These are phyloP conservation scores for Corniculantispora saksenae DNA, from an alignment of 2,329 filamentous ascomycete genomes.

Conservation along the genomic window DNA sequence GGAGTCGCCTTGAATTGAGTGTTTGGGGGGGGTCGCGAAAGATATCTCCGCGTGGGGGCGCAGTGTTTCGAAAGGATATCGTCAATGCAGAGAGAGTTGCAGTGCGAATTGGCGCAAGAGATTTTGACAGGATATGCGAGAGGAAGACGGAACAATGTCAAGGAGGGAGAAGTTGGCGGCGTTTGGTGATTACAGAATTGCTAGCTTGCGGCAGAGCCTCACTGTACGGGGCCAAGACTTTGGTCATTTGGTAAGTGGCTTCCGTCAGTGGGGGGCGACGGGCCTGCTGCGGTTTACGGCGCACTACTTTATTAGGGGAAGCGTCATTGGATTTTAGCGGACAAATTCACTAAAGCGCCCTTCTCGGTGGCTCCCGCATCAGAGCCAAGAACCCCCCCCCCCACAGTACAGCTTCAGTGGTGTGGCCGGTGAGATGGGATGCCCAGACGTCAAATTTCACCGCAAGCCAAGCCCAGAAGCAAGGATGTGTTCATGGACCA, in stretches of 20 bases:
- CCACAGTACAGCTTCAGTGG: not conserved
- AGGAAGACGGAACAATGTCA: not conserved
- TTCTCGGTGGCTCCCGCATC: not conserved
- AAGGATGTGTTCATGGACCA: not conserved
- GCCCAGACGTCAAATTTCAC: not conserved
- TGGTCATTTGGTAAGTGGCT: not conserved
- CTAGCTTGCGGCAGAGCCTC: not conserved
- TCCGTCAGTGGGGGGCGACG: not conserved
- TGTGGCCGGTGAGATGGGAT: not conserved
- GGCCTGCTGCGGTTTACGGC: not conserved
- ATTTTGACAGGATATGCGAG: not conserved
- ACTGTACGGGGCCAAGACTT: not conserved
- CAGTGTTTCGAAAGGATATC: not conserved
- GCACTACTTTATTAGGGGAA: not conserved
- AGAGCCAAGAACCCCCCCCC: not conserved
- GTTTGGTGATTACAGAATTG: not conserved
- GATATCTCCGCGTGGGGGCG: not conserved
- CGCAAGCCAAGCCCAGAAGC: not conserved
- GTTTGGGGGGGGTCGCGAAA: not conserved
- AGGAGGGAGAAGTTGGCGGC: not conserved
- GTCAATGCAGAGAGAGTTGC: not conserved
- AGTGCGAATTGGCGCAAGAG: not conserved
- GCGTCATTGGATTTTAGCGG: not conserved
- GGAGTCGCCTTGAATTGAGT: not conserved
- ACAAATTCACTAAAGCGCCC: not conserved